Conservation (phyloP, 306 rosid genomes). For the Prinsepia uniflora region DNA sequence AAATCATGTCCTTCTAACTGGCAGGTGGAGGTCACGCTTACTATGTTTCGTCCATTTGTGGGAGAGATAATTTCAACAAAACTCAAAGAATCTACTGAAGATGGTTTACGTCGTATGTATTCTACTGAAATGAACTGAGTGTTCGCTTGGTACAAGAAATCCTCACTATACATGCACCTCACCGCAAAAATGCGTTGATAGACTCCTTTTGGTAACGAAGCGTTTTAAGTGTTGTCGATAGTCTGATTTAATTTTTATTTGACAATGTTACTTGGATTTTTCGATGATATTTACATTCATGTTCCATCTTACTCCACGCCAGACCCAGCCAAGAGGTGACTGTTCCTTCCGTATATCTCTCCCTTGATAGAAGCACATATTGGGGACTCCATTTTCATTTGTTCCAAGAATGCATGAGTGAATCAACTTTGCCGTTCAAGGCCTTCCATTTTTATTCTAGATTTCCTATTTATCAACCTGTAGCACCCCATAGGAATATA, state of each 20-base stretch:
- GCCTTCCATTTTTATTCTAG: no score
- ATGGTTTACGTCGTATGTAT: constrained; percentile 54
- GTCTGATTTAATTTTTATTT: constrained; percentile 26
- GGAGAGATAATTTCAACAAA: constrained; percentile 72
- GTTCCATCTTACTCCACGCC: constrained; percentile 41
- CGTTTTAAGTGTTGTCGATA: not conserved
- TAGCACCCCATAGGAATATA: no score
- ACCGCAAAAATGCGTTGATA: not conserved
- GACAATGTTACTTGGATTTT: constrained; percentile 84
- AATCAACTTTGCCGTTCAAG: not conserved
- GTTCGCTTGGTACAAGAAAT: constrained; percentile 3
- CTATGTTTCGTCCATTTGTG: constrained; percentile 63
- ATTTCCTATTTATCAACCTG: no score
- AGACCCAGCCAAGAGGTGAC: constrained; percentile 47
- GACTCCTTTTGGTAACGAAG: not conserved
- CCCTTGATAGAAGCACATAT: constrained; percentile 6
- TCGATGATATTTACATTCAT: constrained; percentile 71
- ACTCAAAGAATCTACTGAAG: constrained; percentile 49
- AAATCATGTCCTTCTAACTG: not conserved
- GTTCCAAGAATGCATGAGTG: not conserved
- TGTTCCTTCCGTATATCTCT: not conserved
- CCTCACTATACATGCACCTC: not conserved
- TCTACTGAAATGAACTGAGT: not conserved
- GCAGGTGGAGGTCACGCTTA: not conserved
- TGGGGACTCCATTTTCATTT: not conserved